Base-by-base conservation (phyloP, 176 grass and related monocot species). In the Oryza longistaminata region DNA sequence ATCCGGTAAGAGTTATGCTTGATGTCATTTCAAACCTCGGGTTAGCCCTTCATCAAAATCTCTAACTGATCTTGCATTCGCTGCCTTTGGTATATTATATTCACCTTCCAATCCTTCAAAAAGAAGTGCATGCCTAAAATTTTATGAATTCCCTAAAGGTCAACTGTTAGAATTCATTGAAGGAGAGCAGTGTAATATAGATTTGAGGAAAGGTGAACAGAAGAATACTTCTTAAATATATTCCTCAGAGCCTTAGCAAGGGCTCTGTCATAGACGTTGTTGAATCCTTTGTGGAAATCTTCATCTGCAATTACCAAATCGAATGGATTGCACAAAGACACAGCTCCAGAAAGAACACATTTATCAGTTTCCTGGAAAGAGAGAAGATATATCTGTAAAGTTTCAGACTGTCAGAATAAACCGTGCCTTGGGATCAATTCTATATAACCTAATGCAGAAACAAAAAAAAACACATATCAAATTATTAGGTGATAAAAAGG, bases 31-130 rank as follows among this genome's bases (percentile, higher is more conserved):
- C 60, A 83, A 78, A 95, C 96, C 93, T 83, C 93, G 87, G 50
- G 96, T 98, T 90, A 98, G 79, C 75, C 93, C 96, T 83, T 95
- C 83, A 83, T 98, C 96, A 89, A 98, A 98, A 48, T 98, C 96
- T 92, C 89, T 90, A 48, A 98, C 91, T 66, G 91, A 87, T 86
- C 52, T 98, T 66, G 96, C 91, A 86, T 86, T 92, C n/a, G 88
- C 88, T 71, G 81, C 89, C 78, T 92, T 93, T n/a, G 82, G 81
- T 69, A 98, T 92, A 76, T 98, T 81, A 80, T 98, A 98, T 85
- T 98, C 91, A 75, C 96, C 96, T 29, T 74, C 85, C 46, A 98
- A 22, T 21, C 81, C 96, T 83, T 98, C 91, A n/a, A 98, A 98
- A 77, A 98, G 74, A 44, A 87, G 81, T 58, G 89, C 83, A 84